A percentile compares a stretch with the other conserved stretches of the same genome.
These are phyloP conservation scores for Discostella stelligeroides DNA, from an alignment of 108 stramenopile genomes.

Conservation along the genomic window DNA sequence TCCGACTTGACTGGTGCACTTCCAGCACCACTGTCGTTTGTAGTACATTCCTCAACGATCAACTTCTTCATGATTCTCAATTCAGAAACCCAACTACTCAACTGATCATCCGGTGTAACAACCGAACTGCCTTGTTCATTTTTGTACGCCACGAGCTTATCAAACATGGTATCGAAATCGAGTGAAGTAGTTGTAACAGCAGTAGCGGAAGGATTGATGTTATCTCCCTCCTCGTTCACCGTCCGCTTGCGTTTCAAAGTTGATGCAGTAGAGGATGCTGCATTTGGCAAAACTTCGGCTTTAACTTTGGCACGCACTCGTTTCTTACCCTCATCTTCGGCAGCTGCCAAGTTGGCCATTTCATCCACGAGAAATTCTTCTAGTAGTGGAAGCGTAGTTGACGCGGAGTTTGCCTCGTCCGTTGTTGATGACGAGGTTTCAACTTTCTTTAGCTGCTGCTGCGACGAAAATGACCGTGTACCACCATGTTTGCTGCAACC, in stretches of 20 bases:
- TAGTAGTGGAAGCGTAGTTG: slow-evolving; percentile 2
- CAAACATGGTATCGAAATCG: slow-evolving; percentile 38
- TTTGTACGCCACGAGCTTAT: slow-evolving; percentile 46
- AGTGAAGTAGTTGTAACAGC: background rate
- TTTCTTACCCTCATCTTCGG: slow-evolving; percentile 4
- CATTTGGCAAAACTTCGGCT: background rate
- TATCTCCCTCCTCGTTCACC: background rate
- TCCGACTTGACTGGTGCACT: background rate
- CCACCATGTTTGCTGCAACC: background rate
- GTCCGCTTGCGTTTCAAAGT: no score
- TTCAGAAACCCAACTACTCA: slow-evolving; percentile 50
- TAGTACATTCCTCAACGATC: background rate
- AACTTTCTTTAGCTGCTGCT: background rate
- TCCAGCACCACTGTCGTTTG: background rate
- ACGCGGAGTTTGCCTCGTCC: background rate
- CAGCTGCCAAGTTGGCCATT: slow-evolving; percentile 2
- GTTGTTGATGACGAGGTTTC: background rate
- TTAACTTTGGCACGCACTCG: background rate
- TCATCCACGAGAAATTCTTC: slow-evolving; percentile 5
- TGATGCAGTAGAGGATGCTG: background rate
- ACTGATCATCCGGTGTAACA: slow-evolving; percentile 42
- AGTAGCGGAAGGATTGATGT: background rate
- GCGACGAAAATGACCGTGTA: background rate
- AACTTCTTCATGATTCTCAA: slow-evolving; percentile 18
- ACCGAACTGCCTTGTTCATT: slow-evolving; percentile 29